These are phyloP conservation scores for Dryadomyces sulphureus DNA, from an alignment of 2,329 filamentous ascomycete species.

Conservation along the genomic window DNA sequence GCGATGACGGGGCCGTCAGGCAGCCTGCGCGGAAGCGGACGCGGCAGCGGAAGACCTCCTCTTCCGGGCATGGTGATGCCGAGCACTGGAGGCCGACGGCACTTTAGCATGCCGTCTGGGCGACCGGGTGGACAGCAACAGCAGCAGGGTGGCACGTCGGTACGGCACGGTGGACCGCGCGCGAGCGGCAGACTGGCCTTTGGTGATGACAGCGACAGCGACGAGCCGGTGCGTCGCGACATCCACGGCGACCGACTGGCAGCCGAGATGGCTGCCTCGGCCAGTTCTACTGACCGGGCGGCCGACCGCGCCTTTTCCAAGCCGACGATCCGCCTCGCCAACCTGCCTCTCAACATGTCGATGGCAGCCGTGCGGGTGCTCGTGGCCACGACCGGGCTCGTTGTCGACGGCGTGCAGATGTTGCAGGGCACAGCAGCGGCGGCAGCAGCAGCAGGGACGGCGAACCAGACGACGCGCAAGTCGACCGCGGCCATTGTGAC, in stretches of 20 bases:
- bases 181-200: slow-evolving; percentile 20
- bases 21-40: slow-evolving; percentile 35
- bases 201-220: slow-evolving; percentile 37
- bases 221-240: no score
- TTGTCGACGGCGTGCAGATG: slow-evolving; percentile 60
- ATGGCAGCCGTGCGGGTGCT: slow-evolving; percentile 44
- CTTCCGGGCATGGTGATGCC: slow-evolving; percentile 10
- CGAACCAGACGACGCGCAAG: slow-evolving; percentile 41
- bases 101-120: slow-evolving; percentile 45
- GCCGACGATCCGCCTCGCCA: slow-evolving; percentile 46
- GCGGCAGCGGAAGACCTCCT: slow-evolving; percentile 8
- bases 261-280: not conserved
- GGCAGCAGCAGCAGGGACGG: slow-evolving; percentile 31
- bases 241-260: not conserved
- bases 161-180: slow-evolving; percentile 15
- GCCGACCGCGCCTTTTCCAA: slow-evolving; percentile 46
- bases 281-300: slow-evolving; percentile 19
- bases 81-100: slow-evolving; percentile 34
- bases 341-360: slow-evolving; percentile 45
- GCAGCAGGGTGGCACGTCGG: slow-evolving; percentile 28
- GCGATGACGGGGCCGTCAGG: slow-evolving; percentile 1
- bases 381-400: slow-evolving; percentile 39
- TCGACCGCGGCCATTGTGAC: slow-evolving; percentile 68
- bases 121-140: slow-evolving; percentile 16
- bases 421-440: slow-evolving; percentile 37